Conservation (phyloP, 148 eudicot species). For the Fagopyrum tataricum region DNA sequence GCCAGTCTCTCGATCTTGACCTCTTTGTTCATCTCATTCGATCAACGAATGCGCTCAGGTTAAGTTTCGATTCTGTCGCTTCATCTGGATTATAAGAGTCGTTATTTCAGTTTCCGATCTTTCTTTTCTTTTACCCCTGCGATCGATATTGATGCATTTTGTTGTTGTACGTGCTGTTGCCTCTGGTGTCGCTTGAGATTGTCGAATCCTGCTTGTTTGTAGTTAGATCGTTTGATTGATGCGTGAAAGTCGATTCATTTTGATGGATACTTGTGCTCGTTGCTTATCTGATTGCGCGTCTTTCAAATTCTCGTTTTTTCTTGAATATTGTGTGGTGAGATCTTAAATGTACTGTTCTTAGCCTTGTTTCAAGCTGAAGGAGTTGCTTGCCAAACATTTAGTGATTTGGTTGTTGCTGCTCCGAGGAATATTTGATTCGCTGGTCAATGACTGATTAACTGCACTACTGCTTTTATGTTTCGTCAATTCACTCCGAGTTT, state of each 20-base stretch:
- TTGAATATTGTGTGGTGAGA: not conserved
- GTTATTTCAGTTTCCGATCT: not conserved
- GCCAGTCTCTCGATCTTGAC: not conserved
- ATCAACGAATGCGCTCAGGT: not conserved
- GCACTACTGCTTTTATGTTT: not conserved
- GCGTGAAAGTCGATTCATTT: not conserved
- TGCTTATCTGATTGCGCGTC: not conserved
- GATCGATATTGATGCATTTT: not conserved
- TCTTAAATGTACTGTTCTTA: not conserved
- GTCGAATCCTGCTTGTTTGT: not conserved
- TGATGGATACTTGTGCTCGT: not conserved
- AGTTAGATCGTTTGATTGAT: constrained; percentile 5
- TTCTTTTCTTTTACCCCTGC: not conserved
- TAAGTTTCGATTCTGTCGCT: not conserved
- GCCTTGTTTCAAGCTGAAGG: not conserved
- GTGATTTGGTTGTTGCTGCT: not conserved
- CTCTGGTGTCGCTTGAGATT: not conserved
- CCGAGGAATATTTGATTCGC: not conserved
- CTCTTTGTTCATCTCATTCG: not conserved
- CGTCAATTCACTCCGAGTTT: not conserved
- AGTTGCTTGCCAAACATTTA: not conserved
- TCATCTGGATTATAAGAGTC: constrained; percentile 3
- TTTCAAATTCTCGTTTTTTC: not conserved
- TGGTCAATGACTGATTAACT: not conserved
- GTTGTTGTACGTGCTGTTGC: too few relatives aligned